These are phyloP conservation scores for Monosporascus sp. DNA, from an alignment of 2,329 filamentous ascomycete genomes.

Conservation along the genomic window DNA sequence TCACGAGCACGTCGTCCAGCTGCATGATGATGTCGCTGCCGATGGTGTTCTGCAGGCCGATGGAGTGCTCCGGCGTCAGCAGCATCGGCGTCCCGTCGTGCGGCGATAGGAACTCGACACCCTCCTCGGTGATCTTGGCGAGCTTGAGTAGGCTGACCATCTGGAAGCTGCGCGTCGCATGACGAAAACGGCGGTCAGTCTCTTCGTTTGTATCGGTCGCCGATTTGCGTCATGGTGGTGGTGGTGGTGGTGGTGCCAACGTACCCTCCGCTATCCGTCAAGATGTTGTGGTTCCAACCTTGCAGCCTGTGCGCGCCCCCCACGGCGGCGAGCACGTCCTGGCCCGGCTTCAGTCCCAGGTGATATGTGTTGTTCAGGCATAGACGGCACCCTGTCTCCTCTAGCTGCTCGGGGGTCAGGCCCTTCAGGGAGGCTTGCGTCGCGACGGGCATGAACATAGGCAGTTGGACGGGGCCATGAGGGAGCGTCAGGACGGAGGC, in stretches of 20 bases:
- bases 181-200: neutral
- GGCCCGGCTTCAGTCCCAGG: conserved; percentile 88
- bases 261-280: conserved; percentile 75
- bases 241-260: conserved; percentile 14
- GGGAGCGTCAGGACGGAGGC: conserved; percentile 84
- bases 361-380: conserved; percentile 99
- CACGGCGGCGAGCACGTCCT: conserved; percentile 78
- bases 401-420: conserved; percentile 85
- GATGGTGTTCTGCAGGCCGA: conserved; percentile 92
- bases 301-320: conserved; percentile 94
- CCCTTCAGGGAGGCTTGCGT: conserved; percentile 96
- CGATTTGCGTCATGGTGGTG: no score
- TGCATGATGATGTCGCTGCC: conserved; percentile 99
- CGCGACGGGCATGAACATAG: conserved; percentile 97
- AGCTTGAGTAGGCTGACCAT: conserved; percentile 97
- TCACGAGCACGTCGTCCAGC: conserved; percentile 94
- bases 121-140: conserved; percentile 90
- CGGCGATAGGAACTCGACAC: conserved; percentile 91
- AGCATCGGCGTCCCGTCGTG: conserved; percentile 96
- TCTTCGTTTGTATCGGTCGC: no score
- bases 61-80: conserved; percentile 94
- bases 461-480: conserved; percentile 84
- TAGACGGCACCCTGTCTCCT: conserved; percentile 80
- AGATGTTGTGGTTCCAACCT: conserved; percentile 90
- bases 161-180: conserved; percentile 65